A percentile compares a stretch with the other conserved stretches of the same genome.
Evolutionary conservation across 495 filamentous ascomycete genomes (phyloP).

Genomic region (Talaromyces wortmannii): DNA sequence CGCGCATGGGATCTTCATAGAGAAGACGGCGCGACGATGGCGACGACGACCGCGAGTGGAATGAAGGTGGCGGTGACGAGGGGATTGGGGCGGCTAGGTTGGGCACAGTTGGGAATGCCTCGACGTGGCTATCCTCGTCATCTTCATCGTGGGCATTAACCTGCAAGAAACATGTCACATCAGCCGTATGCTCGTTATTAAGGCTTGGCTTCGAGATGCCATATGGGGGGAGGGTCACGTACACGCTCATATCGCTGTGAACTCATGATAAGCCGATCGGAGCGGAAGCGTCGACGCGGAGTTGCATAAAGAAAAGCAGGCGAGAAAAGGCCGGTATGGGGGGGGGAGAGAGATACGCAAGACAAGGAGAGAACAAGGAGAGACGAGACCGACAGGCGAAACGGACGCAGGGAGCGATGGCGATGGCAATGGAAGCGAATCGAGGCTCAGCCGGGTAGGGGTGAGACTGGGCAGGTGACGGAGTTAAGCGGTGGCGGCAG

Average conservation of each 20-base stretch:
- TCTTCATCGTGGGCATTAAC: constrained; percentile 41
- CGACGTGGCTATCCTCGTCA: constrained; percentile 35
- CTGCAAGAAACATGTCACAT: constrained; percentile 17
- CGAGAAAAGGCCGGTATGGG: neutral
- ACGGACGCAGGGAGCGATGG: neutral
- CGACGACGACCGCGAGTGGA: constrained; percentile 78
- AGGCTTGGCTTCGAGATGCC: too few relatives aligned
- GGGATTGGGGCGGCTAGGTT: constrained; percentile 47
- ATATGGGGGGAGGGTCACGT: constrained; percentile 22
- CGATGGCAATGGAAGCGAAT: neutral
- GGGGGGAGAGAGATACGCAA: neutral
- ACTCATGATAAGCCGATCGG: constrained; percentile 51
- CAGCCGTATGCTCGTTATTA: constrained; percentile 7
- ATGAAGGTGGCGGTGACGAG: constrained; percentile 88
- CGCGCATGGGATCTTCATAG: constrained; percentile 42
- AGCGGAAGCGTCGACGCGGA: neutral
- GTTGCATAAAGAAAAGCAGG: constrained; percentile 1
- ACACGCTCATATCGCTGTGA: constrained; percentile 84
- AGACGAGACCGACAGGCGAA: neutral
- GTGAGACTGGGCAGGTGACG: constrained; percentile 2
- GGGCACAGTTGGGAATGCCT: constrained; percentile 33
- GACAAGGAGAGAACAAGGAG: neutral
- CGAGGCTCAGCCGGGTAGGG: neutral
- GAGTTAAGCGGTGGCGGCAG: neutral
- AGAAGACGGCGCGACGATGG: constrained; percentile 51